Conservation (phyloP, 2,329 filamentous ascomycete species). For the Drechslerella stenobrocha region DNA sequence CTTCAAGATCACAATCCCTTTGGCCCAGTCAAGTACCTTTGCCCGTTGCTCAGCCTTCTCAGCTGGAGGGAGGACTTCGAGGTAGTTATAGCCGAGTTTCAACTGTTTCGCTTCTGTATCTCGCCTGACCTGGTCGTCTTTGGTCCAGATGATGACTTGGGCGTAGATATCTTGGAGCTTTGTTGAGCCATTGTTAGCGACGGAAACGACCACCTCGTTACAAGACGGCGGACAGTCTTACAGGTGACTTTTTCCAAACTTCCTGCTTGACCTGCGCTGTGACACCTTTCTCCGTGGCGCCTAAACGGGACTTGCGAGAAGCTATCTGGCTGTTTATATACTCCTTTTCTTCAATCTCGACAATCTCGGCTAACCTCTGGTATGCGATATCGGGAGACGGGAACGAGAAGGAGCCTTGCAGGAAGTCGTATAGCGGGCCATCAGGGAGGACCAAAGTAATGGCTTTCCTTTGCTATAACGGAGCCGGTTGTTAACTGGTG, state of each 20-base stretch:
- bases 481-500: conserved; percentile 7
- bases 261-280: conserved; percentile 85
- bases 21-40: conserved; percentile 74
- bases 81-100: conserved; percentile 74
- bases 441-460: conserved; percentile 76
- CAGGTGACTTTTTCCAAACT: conserved; percentile 63
- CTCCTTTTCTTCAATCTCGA: conserved; percentile 83
- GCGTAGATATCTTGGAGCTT: conserved; percentile 78
- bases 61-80: conserved; percentile 69
- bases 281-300: conserved; percentile 79
- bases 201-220: background rate
- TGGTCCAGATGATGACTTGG: conserved; percentile 85
- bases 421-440: conserved; percentile 75
- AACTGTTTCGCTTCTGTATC: conserved; percentile 89
- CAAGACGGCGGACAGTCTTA: conserved; percentile 5
- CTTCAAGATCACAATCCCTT: conserved; percentile 94
- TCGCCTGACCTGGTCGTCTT: conserved; percentile 79
- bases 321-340: conserved; percentile 87
- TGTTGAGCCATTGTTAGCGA: conserved; percentile 23
- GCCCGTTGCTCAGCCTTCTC: conserved; percentile 72
- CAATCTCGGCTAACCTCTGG: conserved; percentile 76
- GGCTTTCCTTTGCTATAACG: conserved; percentile 57
- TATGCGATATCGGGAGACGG: conserved; percentile 80
- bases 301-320: conserved; percentile 82
- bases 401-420: conserved; percentile 72